Percentiles rank a stretch among this genome's conserved stretches.
phyloP scores from a whole-genome alignment of 2,329 filamentous ascomycete species.

The Cryphonectria radicalis region DNA sequence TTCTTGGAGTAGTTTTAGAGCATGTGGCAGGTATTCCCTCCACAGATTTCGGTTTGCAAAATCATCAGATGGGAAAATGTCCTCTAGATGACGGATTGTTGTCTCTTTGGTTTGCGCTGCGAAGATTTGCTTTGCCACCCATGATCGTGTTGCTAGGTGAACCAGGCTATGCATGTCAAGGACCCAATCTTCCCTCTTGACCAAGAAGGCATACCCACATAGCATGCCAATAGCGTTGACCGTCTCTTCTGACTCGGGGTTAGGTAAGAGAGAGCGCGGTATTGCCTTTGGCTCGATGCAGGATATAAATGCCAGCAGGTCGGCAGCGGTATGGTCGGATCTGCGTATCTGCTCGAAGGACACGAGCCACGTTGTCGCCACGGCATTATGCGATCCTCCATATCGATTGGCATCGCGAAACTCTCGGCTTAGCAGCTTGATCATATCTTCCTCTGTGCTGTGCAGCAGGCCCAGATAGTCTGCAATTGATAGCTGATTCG shows the following conservation, averaged over 20 bases:
- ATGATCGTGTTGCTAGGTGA: background rate
- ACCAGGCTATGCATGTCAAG: background rate
- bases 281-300: background rate
- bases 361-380: background rate
- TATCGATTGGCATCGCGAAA: background rate
- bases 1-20: background rate
- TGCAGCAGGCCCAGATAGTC: background rate
- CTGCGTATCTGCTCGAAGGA: background rate
- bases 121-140: background rate
- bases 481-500: background rate
- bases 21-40: background rate
- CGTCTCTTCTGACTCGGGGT: background rate
- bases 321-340: background rate
- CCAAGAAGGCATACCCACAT: background rate
- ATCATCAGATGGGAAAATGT: background rate
- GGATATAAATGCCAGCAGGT: background rate
- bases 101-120: background rate
- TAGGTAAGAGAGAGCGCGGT: background rate
- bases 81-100: background rate
- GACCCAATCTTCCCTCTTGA: background rate
- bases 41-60: background rate
- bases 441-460: background rate
- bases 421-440: background rate
- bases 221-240: background rate
- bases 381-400: background rate